A percentile compares a stretch with the other conserved stretches of the same genome.
These are phyloP conservation scores for Sporobolomyces phaffii DNA, from an alignment of 768 basidiomycete species.

Conservation along the genomic window DNA sequence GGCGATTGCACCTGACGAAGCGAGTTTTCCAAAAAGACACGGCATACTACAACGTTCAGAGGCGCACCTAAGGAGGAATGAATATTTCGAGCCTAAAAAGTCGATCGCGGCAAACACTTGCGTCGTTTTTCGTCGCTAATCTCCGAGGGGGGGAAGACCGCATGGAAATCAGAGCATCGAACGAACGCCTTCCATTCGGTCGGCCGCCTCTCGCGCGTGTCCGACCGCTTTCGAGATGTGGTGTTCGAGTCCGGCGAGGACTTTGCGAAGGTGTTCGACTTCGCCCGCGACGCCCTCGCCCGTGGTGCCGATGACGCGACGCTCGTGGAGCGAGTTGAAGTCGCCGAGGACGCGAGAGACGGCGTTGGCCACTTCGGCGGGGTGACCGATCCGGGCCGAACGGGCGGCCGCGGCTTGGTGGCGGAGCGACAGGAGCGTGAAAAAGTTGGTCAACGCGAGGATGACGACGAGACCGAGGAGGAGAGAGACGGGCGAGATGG, in stretches of 20 bases:
- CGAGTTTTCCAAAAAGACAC: no score
- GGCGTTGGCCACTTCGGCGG: constrained; percentile 19
- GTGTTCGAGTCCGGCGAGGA: constrained; percentile 3
- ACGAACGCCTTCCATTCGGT: constrained; percentile 11
- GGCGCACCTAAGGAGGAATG: no score
- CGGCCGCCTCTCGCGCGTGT: constrained; percentile 4
- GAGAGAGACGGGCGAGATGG: constrained; percentile 7
- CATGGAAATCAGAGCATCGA: constrained; percentile 9
- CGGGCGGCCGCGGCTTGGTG: constrained; percentile 9
- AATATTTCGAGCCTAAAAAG: no score
- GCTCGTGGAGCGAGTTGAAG: constrained; percentile 22
- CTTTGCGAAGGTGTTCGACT: neutral
- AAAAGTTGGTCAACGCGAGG: constrained; percentile 67
- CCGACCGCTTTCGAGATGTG: neutral
- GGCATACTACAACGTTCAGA: no score
- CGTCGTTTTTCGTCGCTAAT: no score
- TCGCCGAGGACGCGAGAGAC: constrained; percentile 20
- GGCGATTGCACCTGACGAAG: no score
- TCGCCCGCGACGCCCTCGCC: neutral
- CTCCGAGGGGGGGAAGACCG: no score
- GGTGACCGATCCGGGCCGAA: constrained; percentile 8
- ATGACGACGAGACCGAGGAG: constrained; percentile 66
- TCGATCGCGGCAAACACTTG: no score
- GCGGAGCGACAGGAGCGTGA: constrained; percentile 52
- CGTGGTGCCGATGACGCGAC: neutral